phyloP scores from a whole-genome alignment of 805 yeast species.

The Kodamaea kakaduensis region DNA sequence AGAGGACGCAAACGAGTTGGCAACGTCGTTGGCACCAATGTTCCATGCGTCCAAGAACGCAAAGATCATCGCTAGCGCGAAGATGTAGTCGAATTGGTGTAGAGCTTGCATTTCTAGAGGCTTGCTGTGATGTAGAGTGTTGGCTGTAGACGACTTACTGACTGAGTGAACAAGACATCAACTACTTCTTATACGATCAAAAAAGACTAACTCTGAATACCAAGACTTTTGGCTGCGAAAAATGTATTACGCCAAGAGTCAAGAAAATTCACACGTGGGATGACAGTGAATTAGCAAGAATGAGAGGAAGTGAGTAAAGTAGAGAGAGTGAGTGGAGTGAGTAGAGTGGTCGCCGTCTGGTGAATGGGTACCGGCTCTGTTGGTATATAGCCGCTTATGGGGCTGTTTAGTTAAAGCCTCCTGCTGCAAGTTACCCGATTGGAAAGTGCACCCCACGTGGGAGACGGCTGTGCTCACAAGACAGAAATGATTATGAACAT shows the following conservation, averaged over 20 bases:
- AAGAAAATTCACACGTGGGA: slow-evolving; percentile 6
- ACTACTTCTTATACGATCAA: slow-evolving; percentile 3
- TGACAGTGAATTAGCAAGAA: neutral
- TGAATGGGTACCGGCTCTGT: too few relatives aligned
- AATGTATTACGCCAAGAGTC: slow-evolving; percentile 7
- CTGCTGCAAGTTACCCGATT: too few relatives aligned
- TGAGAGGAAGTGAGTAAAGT: neutral
- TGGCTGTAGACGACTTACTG: too few relatives aligned
- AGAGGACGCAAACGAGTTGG: slow-evolving; percentile 76
- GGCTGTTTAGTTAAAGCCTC: too few relatives aligned
- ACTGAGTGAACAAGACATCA: too few relatives aligned
- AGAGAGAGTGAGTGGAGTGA: neutral
- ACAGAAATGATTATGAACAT: too few relatives aligned
- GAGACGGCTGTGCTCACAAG: too few relatives aligned
- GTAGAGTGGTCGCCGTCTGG: too few relatives aligned
- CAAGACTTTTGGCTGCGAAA: slow-evolving; percentile 11
- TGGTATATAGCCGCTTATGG: too few relatives aligned
- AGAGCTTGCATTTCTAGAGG: slow-evolving; percentile 38
- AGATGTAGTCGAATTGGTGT: slow-evolving; percentile 63
- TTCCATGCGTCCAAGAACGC: slow-evolving; percentile 78
- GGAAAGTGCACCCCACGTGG: too few relatives aligned
- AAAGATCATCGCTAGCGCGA: slow-evolving; percentile 65
- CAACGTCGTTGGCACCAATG: slow-evolving; percentile 80
- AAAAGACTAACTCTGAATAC: slow-evolving; percentile 8
- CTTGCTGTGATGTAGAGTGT: too few relatives aligned